Evolutionary conservation across 1,284 basidiomycete genomes (phyloP).

Genomic region (Gymnopus androsaceus): DNA sequence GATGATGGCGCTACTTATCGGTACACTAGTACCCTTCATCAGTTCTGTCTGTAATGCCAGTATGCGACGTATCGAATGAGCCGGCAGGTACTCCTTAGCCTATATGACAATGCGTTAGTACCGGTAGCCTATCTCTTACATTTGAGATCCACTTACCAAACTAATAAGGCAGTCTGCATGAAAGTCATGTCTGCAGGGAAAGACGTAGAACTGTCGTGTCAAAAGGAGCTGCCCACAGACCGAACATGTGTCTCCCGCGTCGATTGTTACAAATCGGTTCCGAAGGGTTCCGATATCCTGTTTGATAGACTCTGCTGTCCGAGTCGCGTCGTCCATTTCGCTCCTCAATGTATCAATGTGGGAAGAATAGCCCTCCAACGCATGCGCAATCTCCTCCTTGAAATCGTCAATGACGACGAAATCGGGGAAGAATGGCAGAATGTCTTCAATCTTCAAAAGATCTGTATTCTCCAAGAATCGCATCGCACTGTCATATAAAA

Average conservation of each 20-base stretch:
- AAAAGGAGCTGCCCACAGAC: slow-evolving; percentile 77
- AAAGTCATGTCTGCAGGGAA: slow-evolving; percentile 96
- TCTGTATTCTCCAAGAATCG: slow-evolving; percentile 92
- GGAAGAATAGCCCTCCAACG: slow-evolving; percentile 90
- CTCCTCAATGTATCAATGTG: slow-evolving; percentile 89
- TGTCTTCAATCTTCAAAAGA: slow-evolving; percentile 96
- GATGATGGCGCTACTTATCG: slow-evolving; percentile 34
- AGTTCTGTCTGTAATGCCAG: slow-evolving; percentile 83
- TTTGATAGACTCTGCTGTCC: slow-evolving; percentile 91
- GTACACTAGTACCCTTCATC: slow-evolving; percentile 51
- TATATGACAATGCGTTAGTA: slow-evolving; percentile 37
- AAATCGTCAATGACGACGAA: slow-evolving; percentile 99
- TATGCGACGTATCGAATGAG: slow-evolving; percentile 80
- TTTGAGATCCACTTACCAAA: slow-evolving; percentile 59
- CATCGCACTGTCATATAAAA: slow-evolving; percentile 78
- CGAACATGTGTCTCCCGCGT: slow-evolving; percentile 85
- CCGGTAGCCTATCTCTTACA: neutral
- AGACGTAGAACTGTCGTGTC: slow-evolving; percentile 94
- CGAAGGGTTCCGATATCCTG: slow-evolving; percentile 85
- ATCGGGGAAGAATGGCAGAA: slow-evolving; percentile 99
- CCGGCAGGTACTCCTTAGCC: slow-evolving; percentile 89
- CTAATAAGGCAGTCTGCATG: slow-evolving; percentile 94
- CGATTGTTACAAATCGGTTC: slow-evolving; percentile 92
- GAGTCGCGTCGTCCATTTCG: slow-evolving; percentile 96
- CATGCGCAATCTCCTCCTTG: slow-evolving; percentile 97